These are phyloP conservation scores for Dictyostelium firmibasis DNA, from an alignment of 78 protist species.

Conservation along the genomic window DNA sequence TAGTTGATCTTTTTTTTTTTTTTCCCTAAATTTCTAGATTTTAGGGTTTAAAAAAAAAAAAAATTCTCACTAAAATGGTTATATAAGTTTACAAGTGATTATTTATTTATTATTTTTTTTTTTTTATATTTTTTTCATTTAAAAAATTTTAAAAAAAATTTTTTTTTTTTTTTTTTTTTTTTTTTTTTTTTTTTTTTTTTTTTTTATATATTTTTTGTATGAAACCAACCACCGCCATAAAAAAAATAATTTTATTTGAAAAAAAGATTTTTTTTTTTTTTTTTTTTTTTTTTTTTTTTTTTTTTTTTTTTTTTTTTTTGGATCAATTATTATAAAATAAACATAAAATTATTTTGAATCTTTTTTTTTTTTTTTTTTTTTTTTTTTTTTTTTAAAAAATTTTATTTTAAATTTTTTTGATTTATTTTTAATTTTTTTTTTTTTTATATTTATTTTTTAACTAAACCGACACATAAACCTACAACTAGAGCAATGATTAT, in stretches of 20 bases:
- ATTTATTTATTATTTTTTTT: too few relatives aligned
- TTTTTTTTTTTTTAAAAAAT: neutral
- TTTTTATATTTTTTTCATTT: too few relatives aligned
- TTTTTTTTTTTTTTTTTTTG: too few relatives aligned
- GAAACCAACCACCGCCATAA: too few relatives aligned
- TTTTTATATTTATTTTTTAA: constrained; percentile 16
- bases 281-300: too few relatives aligned
- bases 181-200: neutral
- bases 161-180: too few relatives aligned
- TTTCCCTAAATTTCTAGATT: neutral
- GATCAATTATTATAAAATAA: too few relatives aligned
- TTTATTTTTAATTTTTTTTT: neutral
- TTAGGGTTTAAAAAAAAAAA: neutral
- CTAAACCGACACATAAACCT: constrained; percentile 30
- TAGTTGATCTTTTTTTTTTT: neutral
- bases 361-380: neutral
- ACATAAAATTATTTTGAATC: neutral
- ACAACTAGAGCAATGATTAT: constrained; percentile 28
- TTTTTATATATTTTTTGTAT: too few relatives aligned
- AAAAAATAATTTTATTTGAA: too few relatives aligned
- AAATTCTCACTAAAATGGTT: neutral
- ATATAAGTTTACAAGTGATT: neutral
- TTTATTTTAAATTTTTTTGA: neutral
- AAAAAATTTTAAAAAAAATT: too few relatives aligned
- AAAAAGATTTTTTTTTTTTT: too few relatives aligned